These are phyloP conservation scores for Mikania micrantha DNA, from an alignment of 129 eudicot species.

Conservation along the genomic window DNA sequence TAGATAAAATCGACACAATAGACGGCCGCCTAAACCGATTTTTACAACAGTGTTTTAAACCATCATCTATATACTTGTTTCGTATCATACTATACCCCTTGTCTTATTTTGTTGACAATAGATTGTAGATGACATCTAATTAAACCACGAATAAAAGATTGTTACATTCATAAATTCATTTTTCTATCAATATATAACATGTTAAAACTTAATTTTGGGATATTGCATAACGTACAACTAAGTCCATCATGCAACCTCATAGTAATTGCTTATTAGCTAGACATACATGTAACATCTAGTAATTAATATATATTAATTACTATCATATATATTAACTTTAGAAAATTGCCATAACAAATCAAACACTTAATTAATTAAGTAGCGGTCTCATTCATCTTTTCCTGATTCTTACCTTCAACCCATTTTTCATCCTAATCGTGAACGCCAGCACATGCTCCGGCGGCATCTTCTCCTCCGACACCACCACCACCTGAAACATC, in stretches of 20 bases:
- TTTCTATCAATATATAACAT: neutral
- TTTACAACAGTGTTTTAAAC: no score
- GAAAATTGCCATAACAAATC: neutral
- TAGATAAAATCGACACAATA: no score
- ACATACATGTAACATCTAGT: neutral
- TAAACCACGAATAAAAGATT: neutral
- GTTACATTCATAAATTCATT: neutral
- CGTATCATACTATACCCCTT: no score
- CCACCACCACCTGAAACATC: slow-evolving; percentile 33
- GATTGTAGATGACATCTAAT: no score
- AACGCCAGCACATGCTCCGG: slow-evolving; percentile 57
- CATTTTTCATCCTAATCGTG: slow-evolving; percentile 68
- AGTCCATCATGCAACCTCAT: neutral
- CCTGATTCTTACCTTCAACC: slow-evolving; percentile 31
- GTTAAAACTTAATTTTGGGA: neutral
- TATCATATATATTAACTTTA: neutral
- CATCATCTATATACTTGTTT: no score
- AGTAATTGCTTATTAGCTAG: neutral
- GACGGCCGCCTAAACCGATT: no score
- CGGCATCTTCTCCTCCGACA: slow-evolving; percentile 35
- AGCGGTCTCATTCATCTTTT: slow-evolving; percentile 16
- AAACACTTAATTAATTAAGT: no score
- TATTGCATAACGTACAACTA: neutral
- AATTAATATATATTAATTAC: neutral
- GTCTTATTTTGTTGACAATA: no score